These are phyloP conservation scores for Microsporum canis DNA, from an alignment of 2,329 filamentous ascomycete species.

Conservation along the genomic window DNA sequence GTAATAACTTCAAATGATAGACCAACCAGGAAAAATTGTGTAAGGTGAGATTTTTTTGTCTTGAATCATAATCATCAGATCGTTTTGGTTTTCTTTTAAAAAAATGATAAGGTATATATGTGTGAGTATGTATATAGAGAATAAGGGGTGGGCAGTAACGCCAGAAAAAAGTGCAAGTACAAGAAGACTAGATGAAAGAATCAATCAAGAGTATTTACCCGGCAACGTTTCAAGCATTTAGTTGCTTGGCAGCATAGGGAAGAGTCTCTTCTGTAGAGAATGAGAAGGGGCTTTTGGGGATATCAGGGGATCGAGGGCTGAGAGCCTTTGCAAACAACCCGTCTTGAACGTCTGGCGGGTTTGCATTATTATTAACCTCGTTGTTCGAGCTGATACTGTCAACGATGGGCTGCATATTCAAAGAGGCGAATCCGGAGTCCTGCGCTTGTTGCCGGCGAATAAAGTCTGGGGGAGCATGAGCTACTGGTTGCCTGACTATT, in stretches of 20 bases:
- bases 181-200: neutral
- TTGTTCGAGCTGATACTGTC: constrained; percentile 19
- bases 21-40: no score
- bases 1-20: no score
- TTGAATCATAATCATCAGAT: neutral
- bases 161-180: neutral
- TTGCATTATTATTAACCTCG: constrained; percentile 16
- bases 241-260: constrained; percentile 16
- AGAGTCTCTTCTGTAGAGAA: constrained; percentile 38
- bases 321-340: constrained; percentile 80
- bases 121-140: neutral
- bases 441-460: constrained; percentile 23
- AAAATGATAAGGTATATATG: neutral
- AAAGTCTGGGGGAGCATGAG: constrained; percentile 29
- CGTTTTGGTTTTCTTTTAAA: neutral
- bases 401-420: constrained; percentile 21
- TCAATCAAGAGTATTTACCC: neutral
- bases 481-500: constrained; percentile 19
- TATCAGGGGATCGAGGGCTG: constrained; percentile 75
- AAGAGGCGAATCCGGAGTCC: constrained; percentile 12
- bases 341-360: constrained; percentile 45
- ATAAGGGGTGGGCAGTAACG: neutral
- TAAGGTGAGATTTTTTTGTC: neutral
- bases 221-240: constrained; percentile 8
- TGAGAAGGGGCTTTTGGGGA: constrained; percentile 71